Evolutionary conservation across 441 rosid species (phyloP), one percentile per base, ranked within the genome.

Genomic region (Jatropha podagrica): DNA sequence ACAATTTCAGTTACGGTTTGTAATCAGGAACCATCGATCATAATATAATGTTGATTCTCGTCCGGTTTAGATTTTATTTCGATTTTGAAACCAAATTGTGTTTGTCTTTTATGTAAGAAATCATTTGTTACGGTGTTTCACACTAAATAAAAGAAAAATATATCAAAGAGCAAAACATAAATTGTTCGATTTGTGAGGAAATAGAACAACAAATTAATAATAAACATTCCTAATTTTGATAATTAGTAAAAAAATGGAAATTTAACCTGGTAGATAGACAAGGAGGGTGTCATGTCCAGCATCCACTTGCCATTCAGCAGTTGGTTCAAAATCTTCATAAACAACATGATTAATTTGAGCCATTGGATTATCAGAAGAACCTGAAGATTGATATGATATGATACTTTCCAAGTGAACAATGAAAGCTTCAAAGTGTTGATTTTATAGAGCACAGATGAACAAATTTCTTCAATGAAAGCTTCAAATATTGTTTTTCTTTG

Each of bases 261-360:
- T 20, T 4, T 0, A 69, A 91, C 96, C 97, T 71, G 93, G 88
- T 55, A 91, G 83, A 78, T 80, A 71, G 48, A 86, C 84, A 40
- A 83, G 74, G 11, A 91, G 77, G 48, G 83, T 80, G 75, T 88
- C 94, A 27, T 42, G 68, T 52, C 38, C 80, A 56, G 80, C 79
- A 65, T 85, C 90, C 55, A 69, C 80, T 15, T 2, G 84, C 95
- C 97, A 92, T 75, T 81, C 83, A 7, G 81, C 79, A 2, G 77
- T 32, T 4, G 85, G 85, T 0, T 73, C 66, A 44, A 79, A 69
- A 11, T 78, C 83, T 27, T 80, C 77, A 62, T 76, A 79, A 23
- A 41, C 65, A 26, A 37, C 65, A 26, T 9, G 74, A 5, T 0
- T 8, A n/a, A 17, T 27, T 0, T 62, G 23, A 72, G 68, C 46